These are phyloP conservation scores for Closterium sp. DNA, from an alignment of 139 green algal genomes.

Conservation along the genomic window DNA sequence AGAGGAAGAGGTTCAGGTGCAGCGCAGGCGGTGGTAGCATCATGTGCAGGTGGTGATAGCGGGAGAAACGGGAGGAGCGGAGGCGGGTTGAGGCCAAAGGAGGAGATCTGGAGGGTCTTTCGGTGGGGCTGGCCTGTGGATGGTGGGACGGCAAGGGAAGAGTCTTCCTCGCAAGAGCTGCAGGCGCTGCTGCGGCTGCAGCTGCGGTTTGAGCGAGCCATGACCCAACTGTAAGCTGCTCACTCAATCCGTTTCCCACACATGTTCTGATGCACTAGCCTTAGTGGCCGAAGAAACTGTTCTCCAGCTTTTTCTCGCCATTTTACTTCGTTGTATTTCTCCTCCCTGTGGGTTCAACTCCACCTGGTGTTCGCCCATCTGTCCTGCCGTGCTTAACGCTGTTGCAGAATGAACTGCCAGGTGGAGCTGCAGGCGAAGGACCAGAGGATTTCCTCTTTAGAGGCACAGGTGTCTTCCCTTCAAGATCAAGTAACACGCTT, in stretches of 20 bases:
- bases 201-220: background rate
- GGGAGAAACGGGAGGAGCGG: background rate
- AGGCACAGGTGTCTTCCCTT: too few relatives aligned
- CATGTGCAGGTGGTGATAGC: background rate
- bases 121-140: background rate
- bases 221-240: background rate
- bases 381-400: too few relatives aligned
- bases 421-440: too few relatives aligned
- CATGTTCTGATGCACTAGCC: too few relatives aligned
- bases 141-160: background rate
- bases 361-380: too few relatives aligned
- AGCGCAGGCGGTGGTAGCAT: background rate
- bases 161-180: background rate
- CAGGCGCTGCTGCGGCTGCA: background rate
- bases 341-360: too few relatives aligned
- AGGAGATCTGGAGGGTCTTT: background rate
- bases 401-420: too few relatives aligned
- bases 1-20: background rate
- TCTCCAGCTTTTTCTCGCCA: too few relatives aligned
- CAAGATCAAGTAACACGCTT: too few relatives aligned
- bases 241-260: background rate
- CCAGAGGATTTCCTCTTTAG: too few relatives aligned
- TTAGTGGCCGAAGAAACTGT: too few relatives aligned
- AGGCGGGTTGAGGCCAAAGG: background rate
- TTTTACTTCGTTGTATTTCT: too few relatives aligned